Evolutionary conservation across 2,329 filamentous ascomycete genomes (phyloP).

Genomic region (Xylariaceae sp.): DNA sequence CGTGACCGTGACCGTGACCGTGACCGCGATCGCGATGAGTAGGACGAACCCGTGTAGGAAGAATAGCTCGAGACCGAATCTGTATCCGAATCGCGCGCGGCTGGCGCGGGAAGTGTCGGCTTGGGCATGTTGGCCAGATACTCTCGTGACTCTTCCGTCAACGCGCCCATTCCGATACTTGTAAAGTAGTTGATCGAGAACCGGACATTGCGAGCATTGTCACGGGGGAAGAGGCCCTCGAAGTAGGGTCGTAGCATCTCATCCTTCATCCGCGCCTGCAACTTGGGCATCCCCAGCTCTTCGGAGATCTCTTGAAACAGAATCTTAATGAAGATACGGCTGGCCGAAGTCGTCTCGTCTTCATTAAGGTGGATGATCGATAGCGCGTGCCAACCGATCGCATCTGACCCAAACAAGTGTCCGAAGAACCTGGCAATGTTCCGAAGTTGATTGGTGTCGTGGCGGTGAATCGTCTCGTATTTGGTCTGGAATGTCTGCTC

Average conservation of each 20-base stretch:
- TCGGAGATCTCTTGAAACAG: constrained; percentile 89
- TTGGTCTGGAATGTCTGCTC: constrained; percentile 87
- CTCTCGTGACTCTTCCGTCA: constrained; percentile 94
- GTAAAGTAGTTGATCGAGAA: constrained; percentile 99
- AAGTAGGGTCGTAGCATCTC: constrained; percentile 73
- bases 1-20: background rate
- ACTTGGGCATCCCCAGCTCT: constrained; percentile 74
- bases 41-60: constrained; percentile 61
- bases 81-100: constrained; percentile 55
- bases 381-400: constrained; percentile 87
- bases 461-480: constrained; percentile 95
- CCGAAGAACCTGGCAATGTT: constrained; percentile 96
- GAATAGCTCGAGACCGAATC: constrained; percentile 76
- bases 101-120: constrained; percentile 66
- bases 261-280: constrained; percentile 72
- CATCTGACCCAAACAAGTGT: constrained; percentile 80
- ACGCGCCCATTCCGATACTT: constrained; percentile 87
- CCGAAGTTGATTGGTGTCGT: constrained; percentile 89
- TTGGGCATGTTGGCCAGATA: constrained; percentile 85
- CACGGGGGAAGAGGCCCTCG: constrained; percentile 81
- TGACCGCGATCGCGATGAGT: constrained; percentile 48
- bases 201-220: constrained; percentile 82
- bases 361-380: constrained; percentile 85
- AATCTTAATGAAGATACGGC: constrained; percentile 98
- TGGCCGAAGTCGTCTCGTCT: constrained; percentile 93